Evolutionary conservation across 345 rosid genomes (phyloP), one percentile per base, ranked within the genome.

Genomic region (Pistacia integerrima): DNA sequence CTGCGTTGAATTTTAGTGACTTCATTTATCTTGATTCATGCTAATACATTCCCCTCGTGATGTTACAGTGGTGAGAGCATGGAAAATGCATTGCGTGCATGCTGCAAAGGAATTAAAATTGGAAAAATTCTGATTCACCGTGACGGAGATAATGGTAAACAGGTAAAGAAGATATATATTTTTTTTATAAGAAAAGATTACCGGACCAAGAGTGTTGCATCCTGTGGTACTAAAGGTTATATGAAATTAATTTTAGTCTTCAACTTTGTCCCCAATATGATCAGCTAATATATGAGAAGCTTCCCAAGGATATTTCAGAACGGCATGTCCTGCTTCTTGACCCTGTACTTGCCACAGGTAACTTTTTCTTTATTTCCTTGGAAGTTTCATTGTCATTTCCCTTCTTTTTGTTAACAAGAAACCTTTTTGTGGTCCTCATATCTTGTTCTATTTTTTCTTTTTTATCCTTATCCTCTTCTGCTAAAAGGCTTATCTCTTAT

Each of bases 251-350:
- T 60, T 25, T 33, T 79, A 51, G 74, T 56, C 49, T 48, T 13
- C 70, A 20, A 66, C 67, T 65, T 38, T 28, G 59, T 61, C 52
- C 36, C 11, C 16, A 74, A 76, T 55, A 49, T 74, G 57, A 75
- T 83, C 85, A 96, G 99, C 97, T 97, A 78, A 91, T 97, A 74
- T 97, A 97, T 49, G 97, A 97, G 86, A 97, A 94, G 89, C 99
- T 97, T 74, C 98, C 99, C 18, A 89, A 88, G 67, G 99, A 97
- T 81, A 97, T 97, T 59, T 89, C 91, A 0, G 99, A 97, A 77
- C 89, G 99, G 17, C 98, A 94, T 84, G 99, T 96, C 76, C 89
- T 96, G 78, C 97, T 96, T 76, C 90, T 96, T 16, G 99, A 96
- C 73, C 99, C 98, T 5, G 97, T 94, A 76, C 93, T 96, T 77